Conservation (phyloP, 225 moss, liverwort and hornwort genomes). For the Pseudoscleropodium purum region DNA sequence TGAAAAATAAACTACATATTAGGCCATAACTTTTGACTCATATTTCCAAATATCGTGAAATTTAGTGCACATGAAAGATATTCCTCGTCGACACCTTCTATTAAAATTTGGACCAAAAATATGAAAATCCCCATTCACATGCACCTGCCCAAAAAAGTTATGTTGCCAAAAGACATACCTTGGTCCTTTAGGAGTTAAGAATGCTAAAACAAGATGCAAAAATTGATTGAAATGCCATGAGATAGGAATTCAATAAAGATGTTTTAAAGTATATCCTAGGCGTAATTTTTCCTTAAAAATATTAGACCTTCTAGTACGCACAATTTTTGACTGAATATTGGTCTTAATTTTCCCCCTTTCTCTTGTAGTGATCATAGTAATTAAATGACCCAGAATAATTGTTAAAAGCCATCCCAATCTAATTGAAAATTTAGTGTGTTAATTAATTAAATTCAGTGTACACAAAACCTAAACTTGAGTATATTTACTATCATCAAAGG, state of each 20-base stretch:
- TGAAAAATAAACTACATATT: too few relatives aligned
- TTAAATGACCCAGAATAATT: background rate
- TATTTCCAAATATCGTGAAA: too few relatives aligned
- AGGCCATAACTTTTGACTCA: too few relatives aligned
- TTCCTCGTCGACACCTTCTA: too few relatives aligned
- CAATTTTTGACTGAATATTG: background rate
- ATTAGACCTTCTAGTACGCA: background rate
- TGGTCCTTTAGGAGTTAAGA: too few relatives aligned
- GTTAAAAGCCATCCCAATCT: background rate
- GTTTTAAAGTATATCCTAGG: background rate
- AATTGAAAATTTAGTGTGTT: background rate
- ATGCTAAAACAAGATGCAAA: background rate
- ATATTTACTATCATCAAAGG: background rate
- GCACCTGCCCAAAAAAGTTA: too few relatives aligned
- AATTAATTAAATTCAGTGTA: too few relatives aligned
- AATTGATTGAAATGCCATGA: background rate
- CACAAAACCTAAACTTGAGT: background rate
- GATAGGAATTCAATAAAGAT: background rate
- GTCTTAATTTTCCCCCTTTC: background rate
- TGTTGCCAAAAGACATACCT: too few relatives aligned
- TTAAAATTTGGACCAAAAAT: too few relatives aligned
- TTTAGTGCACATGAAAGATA: too few relatives aligned
- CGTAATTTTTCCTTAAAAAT: rapidly evolving
- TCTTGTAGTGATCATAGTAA: background rate
- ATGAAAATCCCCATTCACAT: too few relatives aligned